Evolutionary conservation across 495 filamentous ascomycete genomes (phyloP), one percentile per base, ranked within the genome.

Genomic region (Trichoderma gamsii): DNA sequence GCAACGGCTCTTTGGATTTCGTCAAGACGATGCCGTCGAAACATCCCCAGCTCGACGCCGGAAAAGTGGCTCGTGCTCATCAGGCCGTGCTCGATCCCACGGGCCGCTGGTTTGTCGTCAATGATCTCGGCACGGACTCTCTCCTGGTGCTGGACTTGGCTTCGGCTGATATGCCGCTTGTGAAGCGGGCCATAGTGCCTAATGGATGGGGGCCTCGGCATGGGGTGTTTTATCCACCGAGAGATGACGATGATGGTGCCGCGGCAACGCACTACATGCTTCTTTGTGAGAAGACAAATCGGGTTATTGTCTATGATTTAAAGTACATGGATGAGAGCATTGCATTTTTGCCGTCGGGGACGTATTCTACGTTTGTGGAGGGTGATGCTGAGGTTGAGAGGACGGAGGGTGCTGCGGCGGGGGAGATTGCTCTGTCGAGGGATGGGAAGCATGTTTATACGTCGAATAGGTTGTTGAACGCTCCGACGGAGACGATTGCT

Each of bases 11-110:
- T 32, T 38, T 73, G 23, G 72, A 63, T 15, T 69, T 75, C 23
- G 4, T 75, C 1, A 76, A 73, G 69, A 65, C 66, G 64, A 52
- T 72, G 41, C 38, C 32, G 3, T 73, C 68, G 7, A 29, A 73
- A 51, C 72, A 71, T 27, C 73, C 75, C 16, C 70, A 66, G 16
- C 1, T 61, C 9, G 51, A 64, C 4, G 64, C 64, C 49, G 27
- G 73, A 72, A 64, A 66, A 32, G 56, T 23, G 3, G 69, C 75
- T 41, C 74, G 72, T 49, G 74, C 76, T 5, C 76, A 78, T 61
- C 76, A 78, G 71, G 74, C 73, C 23, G 68, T 78, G 3, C 69
- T 74, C 21, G 76, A 78, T 61, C 75, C 75, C 0, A 72, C 71
- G 6, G 75, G 74, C 32, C 71, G 73, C 56, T 78, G 69, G 68